Percentiles rank a stretch among this genome's conserved stretches.
These are phyloP conservation scores for Ophiobolus disseminans DNA, from an alignment of 2,329 filamentous ascomycete genomes.

Conservation along the genomic window DNA sequence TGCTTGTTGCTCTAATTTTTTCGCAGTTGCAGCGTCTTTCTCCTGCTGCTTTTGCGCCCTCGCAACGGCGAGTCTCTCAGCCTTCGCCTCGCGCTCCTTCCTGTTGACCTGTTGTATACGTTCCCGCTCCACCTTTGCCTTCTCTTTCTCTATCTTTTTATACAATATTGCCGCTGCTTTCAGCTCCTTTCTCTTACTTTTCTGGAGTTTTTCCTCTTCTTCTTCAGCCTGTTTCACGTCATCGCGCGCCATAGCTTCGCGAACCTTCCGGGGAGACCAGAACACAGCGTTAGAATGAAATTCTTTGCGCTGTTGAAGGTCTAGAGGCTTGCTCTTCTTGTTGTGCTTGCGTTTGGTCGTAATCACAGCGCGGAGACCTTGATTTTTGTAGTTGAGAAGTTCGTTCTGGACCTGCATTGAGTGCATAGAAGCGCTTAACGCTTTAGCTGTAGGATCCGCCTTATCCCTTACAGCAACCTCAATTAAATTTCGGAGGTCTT, in stretches of 20 bases:
- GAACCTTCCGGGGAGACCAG: neutral
- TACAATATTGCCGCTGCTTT: neutral
- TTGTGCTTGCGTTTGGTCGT: neutral
- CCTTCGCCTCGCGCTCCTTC: neutral
- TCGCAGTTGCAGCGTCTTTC: neutral
- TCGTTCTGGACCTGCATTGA: neutral
- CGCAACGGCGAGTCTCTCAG: neutral
- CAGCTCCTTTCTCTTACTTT: neutral
- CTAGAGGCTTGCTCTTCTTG: no score
- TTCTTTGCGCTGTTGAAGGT: neutral
- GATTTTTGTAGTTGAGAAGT: neutral
- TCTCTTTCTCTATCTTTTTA: neutral
- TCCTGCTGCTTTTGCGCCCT: neutral
- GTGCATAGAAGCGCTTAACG: neutral
- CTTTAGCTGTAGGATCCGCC: neutral
- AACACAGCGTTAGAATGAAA: neutral
- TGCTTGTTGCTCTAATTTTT: constrained; percentile 3
- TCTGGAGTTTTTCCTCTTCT: neutral
- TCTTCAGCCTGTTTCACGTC: neutral
- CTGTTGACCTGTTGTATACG: neutral
- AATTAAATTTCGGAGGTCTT: neutral
- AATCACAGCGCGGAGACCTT: neutral
- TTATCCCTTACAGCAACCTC: neutral
- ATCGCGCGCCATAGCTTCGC: neutral
- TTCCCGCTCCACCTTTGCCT: neutral